A percentile compares a stretch with the other conserved stretches of the same genome.
phyloP scores from a whole-genome alignment of 169 alveolate genomes.

The Plasmodium gaboni region DNA sequence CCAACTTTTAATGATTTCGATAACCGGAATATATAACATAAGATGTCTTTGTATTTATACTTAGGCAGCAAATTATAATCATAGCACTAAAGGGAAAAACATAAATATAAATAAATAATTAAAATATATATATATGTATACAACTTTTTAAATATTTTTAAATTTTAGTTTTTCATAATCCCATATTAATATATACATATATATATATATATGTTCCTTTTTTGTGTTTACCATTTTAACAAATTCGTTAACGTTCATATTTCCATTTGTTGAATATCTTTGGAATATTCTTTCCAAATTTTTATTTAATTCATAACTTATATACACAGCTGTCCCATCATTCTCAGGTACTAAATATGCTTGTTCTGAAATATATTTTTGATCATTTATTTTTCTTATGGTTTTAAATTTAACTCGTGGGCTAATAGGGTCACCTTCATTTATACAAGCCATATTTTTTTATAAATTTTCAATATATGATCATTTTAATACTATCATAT shows the following conservation, averaged over 20 bases:
- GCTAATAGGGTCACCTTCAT: conserved; percentile 28
- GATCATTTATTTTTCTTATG: conserved; percentile 32
- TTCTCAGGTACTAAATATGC: conserved; percentile 72
- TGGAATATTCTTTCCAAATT: conserved; percentile 37
- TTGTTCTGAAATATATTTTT: conserved; percentile 50
- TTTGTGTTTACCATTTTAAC: conserved; percentile 24
- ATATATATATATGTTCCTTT: background rate
- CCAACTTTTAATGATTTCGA: conserved; percentile 25
- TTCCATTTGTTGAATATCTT: conserved; percentile 54
- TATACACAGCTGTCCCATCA: conserved; percentile 50
- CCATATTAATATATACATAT: background rate
- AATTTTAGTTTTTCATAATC: background rate
- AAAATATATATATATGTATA: conserved; percentile 4
- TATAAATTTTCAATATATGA: background rate
- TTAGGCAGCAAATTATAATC: conserved; percentile 64
- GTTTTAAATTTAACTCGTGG: conserved; percentile 64
- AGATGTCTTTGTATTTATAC: conserved; percentile 27
- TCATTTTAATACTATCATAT: background rate
- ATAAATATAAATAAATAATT: background rate
- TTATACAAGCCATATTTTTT: conserved; percentile 64
- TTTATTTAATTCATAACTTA: conserved; percentile 67
- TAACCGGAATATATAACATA: conserved; percentile 42
- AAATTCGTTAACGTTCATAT: conserved; percentile 66
- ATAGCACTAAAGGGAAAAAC: conserved; percentile 41
- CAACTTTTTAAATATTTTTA: background rate